Evolutionary conservation across 2,329 filamentous ascomycete species (phyloP), one percentile per base, ranked within the genome.

Genomic region (Curvularia verruculosa): DNA sequence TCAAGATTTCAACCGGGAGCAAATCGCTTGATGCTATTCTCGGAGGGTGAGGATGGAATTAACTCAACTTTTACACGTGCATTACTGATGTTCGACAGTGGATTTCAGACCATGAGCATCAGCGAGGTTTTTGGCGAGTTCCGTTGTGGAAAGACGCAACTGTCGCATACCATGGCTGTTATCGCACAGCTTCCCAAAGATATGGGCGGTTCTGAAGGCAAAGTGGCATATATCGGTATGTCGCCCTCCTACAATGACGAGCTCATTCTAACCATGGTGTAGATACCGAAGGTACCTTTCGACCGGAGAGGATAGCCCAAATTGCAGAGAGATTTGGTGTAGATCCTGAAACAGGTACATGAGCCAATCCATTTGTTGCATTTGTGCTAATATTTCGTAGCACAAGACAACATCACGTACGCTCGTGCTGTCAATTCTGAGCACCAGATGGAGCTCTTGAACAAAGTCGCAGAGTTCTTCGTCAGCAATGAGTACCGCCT

Each of bases 81-180:
- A 29, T n/a, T 44, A 26, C 61, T 71, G 7, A 75, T 53, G 12
- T 23, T 13, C 0, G 18, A 6, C 40, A 87, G 85, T 60, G 87
- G 87, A 23, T 89, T 89, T 64, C 85, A 89, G 72, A 89, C 86
- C 41, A 86, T 87, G 84, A 88, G 86, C 67, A 87, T 89, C 70
- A 89, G 84, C 63, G 87, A 87, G 67, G 82, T 86, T 24, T 87
- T 83, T 72, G 84, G 84, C 59, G 84, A 87, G 66, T 87, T 83
- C 64, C 81, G 84, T 61, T 89, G 87, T 70, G 87, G 87, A 57
- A 90, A 90, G 76, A 89, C 87, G 18, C 87, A 90, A 70, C 78
- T 90, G 26, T 86, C 84, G 4, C 87, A 89, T 70, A 90, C 87
- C 5, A 85, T 89, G 81, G 85, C 85, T 40, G 87, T 89, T 34